Evolutionary conservation across 495 filamentous ascomycete genomes (phyloP).

Genomic region (Evernia prunastri): DNA sequence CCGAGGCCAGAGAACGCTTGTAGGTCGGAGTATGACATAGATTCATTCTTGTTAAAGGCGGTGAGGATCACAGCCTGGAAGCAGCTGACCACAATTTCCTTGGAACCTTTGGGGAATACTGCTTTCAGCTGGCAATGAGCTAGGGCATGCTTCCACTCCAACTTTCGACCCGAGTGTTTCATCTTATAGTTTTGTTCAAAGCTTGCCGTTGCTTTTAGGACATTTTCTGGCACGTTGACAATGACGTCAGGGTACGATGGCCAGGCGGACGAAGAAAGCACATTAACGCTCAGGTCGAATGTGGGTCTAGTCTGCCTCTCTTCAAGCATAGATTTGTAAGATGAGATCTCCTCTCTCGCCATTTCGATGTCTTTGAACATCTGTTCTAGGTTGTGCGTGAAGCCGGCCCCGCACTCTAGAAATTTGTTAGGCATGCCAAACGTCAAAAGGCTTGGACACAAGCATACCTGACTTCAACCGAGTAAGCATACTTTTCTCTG

Average conservation of each 20-base stretch:
- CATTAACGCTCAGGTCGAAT: slow-evolving; percentile 79
- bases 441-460: background rate
- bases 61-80: slow-evolving; percentile 89
- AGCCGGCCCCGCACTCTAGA: slow-evolving; percentile 80
- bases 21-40: slow-evolving; percentile 64
- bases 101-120: slow-evolving; percentile 65
- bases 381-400: slow-evolving; percentile 93
- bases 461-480: slow-evolving; percentile 68
- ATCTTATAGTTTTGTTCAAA: slow-evolving; percentile 77
- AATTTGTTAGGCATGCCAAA: slow-evolving; percentile 14
- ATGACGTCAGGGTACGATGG: slow-evolving; percentile 79
- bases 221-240: slow-evolving; percentile 65
- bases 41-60: slow-evolving; percentile 73
- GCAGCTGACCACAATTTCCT: slow-evolving; percentile 79
- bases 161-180: slow-evolving; percentile 79
- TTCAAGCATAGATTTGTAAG: slow-evolving; percentile 57
- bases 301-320: slow-evolving; percentile 43
- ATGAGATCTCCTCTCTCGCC: slow-evolving; percentile 72
- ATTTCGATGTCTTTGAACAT: slow-evolving; percentile 99
- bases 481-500: slow-evolving; percentile 88
- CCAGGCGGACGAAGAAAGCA: slow-evolving; percentile 85
- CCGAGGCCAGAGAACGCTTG: slow-evolving; percentile 59
- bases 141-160: slow-evolving; percentile 88
- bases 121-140: slow-evolving; percentile 81
- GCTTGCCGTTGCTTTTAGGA: slow-evolving; percentile 58